A percentile compares a stretch with the other conserved stretches of the same genome.
Evolutionary conservation across 1,284 basidiomycete genomes (phyloP).

Genomic region (Athelia psychrophila): DNA sequence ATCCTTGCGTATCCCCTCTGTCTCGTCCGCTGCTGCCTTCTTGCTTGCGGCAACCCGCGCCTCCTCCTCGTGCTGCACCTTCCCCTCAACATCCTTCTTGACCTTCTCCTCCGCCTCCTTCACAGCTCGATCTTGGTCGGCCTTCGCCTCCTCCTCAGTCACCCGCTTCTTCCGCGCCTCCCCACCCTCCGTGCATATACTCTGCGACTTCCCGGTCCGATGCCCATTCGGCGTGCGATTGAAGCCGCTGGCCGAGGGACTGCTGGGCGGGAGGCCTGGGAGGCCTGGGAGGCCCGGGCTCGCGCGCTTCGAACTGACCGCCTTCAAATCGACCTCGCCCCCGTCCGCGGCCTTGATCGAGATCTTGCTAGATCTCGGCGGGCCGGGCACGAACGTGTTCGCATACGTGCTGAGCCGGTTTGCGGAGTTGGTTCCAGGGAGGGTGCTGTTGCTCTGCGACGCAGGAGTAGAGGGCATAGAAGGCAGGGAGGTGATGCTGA

Average conservation of each 20-base stretch:
- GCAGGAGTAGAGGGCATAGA: slow-evolving; percentile 68
- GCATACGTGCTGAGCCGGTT: slow-evolving; percentile 58
- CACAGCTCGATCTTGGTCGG: slow-evolving; percentile 25
- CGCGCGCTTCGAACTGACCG: slow-evolving; percentile 47
- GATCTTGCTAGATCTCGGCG: slow-evolving; percentile 35
- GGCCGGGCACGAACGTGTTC: slow-evolving; percentile 57
- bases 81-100: slow-evolving; percentile 33
- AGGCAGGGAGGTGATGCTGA: slow-evolving; percentile 60
- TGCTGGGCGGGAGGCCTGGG: no score
- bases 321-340: slow-evolving; percentile 56
- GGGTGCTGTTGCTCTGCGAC: slow-evolving; percentile 33
- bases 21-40: slow-evolving; percentile 25
- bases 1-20: slow-evolving; percentile 17
- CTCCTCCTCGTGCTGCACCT: slow-evolving; percentile 30
- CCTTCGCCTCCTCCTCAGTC: slow-evolving; percentile 44
- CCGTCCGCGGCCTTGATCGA: slow-evolving; percentile 57
- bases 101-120: slow-evolving; percentile 36
- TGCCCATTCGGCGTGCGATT: background rate
- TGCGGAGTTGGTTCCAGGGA: slow-evolving; percentile 7
- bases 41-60: slow-evolving; percentile 37
- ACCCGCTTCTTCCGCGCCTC: slow-evolving; percentile 51
- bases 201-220: slow-evolving; percentile 14
- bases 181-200: slow-evolving; percentile 55
- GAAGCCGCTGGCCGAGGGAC: background rate
- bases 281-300: slow-evolving; percentile 35